Conservation (phyloP, 2,329 filamentous ascomycete species). For the Aspergillus texensis region DNA sequence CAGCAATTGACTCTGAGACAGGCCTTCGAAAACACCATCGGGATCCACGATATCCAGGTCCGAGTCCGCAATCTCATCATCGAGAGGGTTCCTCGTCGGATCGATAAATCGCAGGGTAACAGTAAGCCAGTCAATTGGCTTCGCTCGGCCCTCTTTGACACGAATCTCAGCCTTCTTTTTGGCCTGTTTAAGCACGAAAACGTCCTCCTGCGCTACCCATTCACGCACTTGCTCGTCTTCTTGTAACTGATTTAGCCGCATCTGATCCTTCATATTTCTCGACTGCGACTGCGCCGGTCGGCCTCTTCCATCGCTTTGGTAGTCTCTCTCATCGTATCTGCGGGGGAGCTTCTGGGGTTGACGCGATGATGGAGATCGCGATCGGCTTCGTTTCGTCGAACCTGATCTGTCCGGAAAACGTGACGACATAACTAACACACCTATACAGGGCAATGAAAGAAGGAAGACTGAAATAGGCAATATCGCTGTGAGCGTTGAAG, state of each 20-base stretch:
- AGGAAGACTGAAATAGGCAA: background rate
- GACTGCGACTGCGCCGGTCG: slow-evolving; percentile 26
- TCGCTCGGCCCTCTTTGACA: slow-evolving; percentile 85
- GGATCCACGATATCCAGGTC: slow-evolving; percentile 82
- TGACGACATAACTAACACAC: slow-evolving; percentile 32
- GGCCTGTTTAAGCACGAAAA: slow-evolving; percentile 92
- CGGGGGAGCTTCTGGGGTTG: slow-evolving; percentile 42
- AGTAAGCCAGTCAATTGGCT: slow-evolving; percentile 89
- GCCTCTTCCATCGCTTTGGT: slow-evolving; percentile 26
- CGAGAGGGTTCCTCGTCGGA: slow-evolving; percentile 72
- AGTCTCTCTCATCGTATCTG: slow-evolving; percentile 35
- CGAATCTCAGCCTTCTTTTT: slow-evolving; percentile 98
- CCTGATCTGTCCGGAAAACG: slow-evolving; percentile 36
- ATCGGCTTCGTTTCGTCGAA: slow-evolving; percentile 42
- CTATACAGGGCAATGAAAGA: background rate
- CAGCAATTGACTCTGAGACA: slow-evolving; percentile 67
- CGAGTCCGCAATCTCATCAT: slow-evolving; percentile 77
- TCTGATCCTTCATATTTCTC: slow-evolving; percentile 47
- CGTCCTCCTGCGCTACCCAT: slow-evolving; percentile 93
- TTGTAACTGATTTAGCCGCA: slow-evolving; percentile 58
- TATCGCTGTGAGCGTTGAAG: background rate
- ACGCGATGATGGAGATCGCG: slow-evolving; percentile 46
- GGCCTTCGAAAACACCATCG: slow-evolving; percentile 73
- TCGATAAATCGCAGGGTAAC: slow-evolving; percentile 91
- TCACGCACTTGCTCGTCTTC: slow-evolving; percentile 76